phyloP scores from a whole-genome alignment of 176 grass and related monocot species.

The Bromus sterilis region DNA sequence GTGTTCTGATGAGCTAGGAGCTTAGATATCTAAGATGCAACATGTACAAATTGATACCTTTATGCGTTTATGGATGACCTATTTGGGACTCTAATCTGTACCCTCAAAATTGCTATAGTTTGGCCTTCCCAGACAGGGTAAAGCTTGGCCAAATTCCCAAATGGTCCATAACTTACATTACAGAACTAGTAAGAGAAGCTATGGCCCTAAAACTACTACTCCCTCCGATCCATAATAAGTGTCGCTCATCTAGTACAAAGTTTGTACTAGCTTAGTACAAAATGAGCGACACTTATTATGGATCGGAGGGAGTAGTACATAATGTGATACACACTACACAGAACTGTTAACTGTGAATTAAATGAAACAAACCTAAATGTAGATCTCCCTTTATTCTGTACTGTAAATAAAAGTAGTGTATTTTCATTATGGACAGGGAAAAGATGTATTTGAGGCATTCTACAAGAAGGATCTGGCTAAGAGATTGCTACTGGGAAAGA shows the following conservation, averaged over 20 bases:
- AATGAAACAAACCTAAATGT: background rate
- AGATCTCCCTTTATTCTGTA: background rate
- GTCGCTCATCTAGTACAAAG: no score
- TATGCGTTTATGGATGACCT: background rate
- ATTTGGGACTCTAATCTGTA: background rate
- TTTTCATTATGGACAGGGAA: conserved; percentile 56
- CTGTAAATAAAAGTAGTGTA: background rate
- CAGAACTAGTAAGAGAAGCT: background rate
- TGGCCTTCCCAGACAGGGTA: background rate
- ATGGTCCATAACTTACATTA: background rate
- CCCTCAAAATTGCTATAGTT: background rate
- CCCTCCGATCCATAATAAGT: no score
- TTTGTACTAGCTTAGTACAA: no score
- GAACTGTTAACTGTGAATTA: background rate
- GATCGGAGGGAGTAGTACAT: no score
- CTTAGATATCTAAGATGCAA: background rate
- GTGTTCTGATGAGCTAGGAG: background rate
- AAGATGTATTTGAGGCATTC: conserved; percentile 99
- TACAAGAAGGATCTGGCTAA: conserved; percentile 99
- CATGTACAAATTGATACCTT: background rate
- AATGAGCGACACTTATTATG: no score
- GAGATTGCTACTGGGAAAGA: conserved; percentile 93
- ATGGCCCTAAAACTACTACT: background rate
- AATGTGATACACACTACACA: background rate
- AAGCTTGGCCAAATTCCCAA: background rate